Evolutionary conservation across 768 basidiomycete species (phyloP).

Genomic region (Agrocybe praecox): DNA sequence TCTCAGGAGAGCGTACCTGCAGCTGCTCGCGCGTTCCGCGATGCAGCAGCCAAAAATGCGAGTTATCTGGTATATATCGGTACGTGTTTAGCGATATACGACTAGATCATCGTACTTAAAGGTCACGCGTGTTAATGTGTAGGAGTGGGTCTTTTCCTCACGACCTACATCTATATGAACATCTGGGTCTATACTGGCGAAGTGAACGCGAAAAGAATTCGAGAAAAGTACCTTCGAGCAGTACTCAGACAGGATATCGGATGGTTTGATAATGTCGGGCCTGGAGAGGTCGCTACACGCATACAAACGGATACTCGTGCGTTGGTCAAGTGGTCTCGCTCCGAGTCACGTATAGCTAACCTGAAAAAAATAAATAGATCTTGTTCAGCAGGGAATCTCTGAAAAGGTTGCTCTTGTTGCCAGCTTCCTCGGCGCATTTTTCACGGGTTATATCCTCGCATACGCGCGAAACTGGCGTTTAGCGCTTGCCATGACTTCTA

Average conservation of each 20-base stretch:
- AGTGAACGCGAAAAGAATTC: constrained; percentile 78
- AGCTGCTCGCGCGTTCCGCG: constrained; percentile 51
- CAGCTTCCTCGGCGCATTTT: constrained; percentile 68
- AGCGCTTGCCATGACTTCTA: constrained; percentile 78
- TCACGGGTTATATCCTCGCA: constrained; percentile 79
- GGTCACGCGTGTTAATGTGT: neutral
- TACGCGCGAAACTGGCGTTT: constrained; percentile 77
- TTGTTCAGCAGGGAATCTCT: constrained; percentile 89
- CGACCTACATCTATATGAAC: constrained; percentile 74
- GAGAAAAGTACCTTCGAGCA: constrained; percentile 80
- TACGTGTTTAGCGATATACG: constrained; percentile 26
- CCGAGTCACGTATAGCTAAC: no score
- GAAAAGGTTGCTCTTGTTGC: constrained; percentile 82
- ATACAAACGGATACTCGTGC: constrained; percentile 87
- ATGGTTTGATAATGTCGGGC: constrained; percentile 91
- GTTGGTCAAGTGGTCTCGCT: constrained; percentile 20
- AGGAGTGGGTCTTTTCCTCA: constrained; percentile 77
- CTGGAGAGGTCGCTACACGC: constrained; percentile 92
- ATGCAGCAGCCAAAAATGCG: constrained; percentile 56
- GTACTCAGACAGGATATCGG: constrained; percentile 86
- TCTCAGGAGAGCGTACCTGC: constrained; percentile 31
- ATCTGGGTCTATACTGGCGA: constrained; percentile 82
- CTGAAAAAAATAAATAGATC: constrained; percentile 59
- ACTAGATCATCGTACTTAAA: neutral
- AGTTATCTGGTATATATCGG: constrained; percentile 70